phyloP scores from a whole-genome alignment of 2,329 filamentous ascomycete species.

The Pezicula rhizophila region DNA sequence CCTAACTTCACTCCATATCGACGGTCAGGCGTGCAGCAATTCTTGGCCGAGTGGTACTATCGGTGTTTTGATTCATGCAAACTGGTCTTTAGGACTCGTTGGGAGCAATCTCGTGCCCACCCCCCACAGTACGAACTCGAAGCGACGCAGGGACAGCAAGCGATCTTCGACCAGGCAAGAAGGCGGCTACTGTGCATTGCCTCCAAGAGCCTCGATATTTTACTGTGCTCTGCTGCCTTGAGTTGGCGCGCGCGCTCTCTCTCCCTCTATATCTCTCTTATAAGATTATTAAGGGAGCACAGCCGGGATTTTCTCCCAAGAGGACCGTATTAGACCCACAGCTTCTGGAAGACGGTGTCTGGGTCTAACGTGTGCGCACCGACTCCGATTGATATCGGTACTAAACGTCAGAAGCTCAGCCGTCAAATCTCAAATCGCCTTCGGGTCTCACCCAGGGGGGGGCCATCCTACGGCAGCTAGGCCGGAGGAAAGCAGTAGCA shows the following conservation, averaged over 20 bases:
- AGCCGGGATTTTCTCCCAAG: not conserved
- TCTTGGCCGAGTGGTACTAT: not conserved
- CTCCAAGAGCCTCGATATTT: not conserved
- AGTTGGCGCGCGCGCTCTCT: too few relatives aligned
- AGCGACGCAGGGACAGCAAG: not conserved
- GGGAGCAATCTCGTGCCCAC: conserved; percentile 1
- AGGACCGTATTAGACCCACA: not conserved
- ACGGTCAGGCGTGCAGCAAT: not conserved
- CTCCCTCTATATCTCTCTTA: too few relatives aligned
- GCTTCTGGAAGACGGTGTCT: conserved; percentile 1
- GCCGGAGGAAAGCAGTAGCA: not conserved
- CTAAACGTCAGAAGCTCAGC: too few relatives aligned
- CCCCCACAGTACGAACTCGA: not conserved
- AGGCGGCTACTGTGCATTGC: not conserved
- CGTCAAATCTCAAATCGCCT: too few relatives aligned
- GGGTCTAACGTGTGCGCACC: not conserved
- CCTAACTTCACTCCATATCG: conserved; percentile 12
- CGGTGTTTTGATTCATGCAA: conserved; percentile 14
- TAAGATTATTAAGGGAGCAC: not conserved
- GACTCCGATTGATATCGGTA: not conserved
- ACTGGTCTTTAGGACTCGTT: conserved; percentile 5
- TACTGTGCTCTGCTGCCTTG: not conserved
- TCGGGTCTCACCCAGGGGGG: too few relatives aligned
- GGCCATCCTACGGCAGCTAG: too few relatives aligned
- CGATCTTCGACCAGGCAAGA: not conserved